Evolutionary conservation across 495 filamentous ascomycete genomes (phyloP).

Genomic region (Trichoderma virens): DNA sequence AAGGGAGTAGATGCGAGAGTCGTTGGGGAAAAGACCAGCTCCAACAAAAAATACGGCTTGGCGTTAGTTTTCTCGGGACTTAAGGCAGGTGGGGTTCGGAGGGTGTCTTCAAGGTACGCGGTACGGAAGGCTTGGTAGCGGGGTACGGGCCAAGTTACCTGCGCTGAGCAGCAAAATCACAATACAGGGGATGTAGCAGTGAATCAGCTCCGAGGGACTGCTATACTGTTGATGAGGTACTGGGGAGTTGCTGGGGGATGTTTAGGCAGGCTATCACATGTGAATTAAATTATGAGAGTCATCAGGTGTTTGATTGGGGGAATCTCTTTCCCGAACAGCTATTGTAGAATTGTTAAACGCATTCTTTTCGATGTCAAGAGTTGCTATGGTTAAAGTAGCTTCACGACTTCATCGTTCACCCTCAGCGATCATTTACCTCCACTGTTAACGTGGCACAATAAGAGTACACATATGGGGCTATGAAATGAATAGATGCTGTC

Average conservation of each 20-base stretch:
- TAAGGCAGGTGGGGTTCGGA: background rate
- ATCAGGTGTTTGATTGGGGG: no score
- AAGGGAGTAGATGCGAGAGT: background rate
- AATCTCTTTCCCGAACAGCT: no score
- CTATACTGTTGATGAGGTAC: background rate
- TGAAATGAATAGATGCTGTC: no score
- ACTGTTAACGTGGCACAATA: no score
- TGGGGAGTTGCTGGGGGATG: background rate
- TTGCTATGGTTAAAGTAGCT: no score
- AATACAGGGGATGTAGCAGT: background rate
- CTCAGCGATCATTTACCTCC: no score
- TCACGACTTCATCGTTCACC: no score
- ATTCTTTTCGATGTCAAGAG: no score
- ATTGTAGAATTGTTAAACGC: no score
- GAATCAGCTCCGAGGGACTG: background rate
- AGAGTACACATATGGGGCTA: no score
- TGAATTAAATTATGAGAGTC: background rate
- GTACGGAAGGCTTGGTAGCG: background rate
- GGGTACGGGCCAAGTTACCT: background rate
- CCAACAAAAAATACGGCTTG: background rate
- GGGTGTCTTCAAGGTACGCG: background rate
- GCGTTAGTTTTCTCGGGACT: background rate
- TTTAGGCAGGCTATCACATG: no score
- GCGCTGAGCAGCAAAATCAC: background rate
- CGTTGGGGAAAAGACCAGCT: background rate